Evolutionary conservation across 805 yeast genomes (phyloP).

Genomic region (Zygosaccharomyces rouxii): DNA sequence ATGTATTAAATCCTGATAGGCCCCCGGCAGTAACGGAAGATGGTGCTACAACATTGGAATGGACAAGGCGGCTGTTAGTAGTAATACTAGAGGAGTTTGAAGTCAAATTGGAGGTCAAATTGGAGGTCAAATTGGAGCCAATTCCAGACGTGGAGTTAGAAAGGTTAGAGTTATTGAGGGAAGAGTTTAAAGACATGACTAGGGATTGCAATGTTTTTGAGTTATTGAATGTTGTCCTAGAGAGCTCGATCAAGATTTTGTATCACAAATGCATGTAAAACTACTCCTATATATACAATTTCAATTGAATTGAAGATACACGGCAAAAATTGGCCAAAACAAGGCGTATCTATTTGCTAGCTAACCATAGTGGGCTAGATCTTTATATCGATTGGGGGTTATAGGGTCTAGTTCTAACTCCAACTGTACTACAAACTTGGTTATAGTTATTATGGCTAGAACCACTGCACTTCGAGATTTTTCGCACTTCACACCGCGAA

Average conservation of each 20-base stretch:
- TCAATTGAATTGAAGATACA: not conserved
- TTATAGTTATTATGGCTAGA: not conserved
- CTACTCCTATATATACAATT: not conserved
- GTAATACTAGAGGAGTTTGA: conserved; percentile 1
- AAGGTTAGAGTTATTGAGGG: conserved; percentile 1
- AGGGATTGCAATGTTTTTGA: not conserved
- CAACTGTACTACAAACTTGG: not conserved
- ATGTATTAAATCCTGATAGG: not conserved
- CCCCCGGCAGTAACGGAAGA: conserved; percentile 8
- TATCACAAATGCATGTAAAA: no score
- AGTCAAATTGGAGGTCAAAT: not conserved
- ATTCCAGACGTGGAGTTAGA: not conserved
- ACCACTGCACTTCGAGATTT: not conserved
- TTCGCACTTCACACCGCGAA: not conserved
- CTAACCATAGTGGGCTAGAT: not conserved
- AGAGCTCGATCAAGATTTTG: no score
- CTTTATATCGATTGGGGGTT: not conserved
- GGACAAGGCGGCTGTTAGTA: conserved; percentile 4
- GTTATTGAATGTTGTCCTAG: not conserved
- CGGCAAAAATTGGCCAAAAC: not conserved
- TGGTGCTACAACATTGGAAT: conserved; percentile 6
- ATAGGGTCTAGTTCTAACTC: not conserved
- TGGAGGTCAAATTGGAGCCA: not conserved
- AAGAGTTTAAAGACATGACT: not conserved
- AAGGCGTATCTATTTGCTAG: not conserved